A percentile compares a stretch with the other conserved stretches of the same genome.
Evolutionary conservation across 768 basidiomycete species (phyloP).

Genomic region (Plicaturopsis crispa): DNA sequence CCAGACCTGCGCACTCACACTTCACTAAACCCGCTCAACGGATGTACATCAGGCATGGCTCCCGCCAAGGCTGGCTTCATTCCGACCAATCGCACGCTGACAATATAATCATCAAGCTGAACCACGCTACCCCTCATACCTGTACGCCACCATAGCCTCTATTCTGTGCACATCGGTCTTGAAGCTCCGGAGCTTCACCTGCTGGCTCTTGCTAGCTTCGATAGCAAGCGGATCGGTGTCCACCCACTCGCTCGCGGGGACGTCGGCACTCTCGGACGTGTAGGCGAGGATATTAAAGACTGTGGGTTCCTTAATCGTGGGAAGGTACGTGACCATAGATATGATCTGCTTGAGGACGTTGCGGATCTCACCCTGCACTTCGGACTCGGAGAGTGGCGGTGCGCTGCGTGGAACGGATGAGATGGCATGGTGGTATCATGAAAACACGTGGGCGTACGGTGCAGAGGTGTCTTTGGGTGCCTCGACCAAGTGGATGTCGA

Average conservation of each 20-base stretch:
- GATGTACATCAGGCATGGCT: too few relatives aligned
- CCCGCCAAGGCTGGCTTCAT: too few relatives aligned
- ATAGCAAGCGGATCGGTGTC: slow-evolving; percentile 91
- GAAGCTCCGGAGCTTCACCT: slow-evolving; percentile 92
- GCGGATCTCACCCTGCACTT: slow-evolving; percentile 96
- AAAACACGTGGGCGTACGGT: slow-evolving; percentile 33
- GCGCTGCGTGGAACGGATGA: slow-evolving; percentile 23
- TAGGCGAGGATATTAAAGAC: slow-evolving; percentile 98
- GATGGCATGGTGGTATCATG: slow-evolving; percentile 1
- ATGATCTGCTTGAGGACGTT: slow-evolving; percentile 98
- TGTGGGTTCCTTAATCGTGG: slow-evolving; percentile 88
- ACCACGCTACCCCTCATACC: slow-evolving; percentile 66
- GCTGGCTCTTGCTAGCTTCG: slow-evolving; percentile 88
- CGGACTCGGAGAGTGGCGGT: slow-evolving; percentile 66
- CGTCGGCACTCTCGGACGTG: slow-evolving; percentile 84
- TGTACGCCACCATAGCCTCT: slow-evolving; percentile 96
- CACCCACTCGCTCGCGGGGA: slow-evolving; percentile 91
- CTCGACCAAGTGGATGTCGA: slow-evolving; percentile 85
- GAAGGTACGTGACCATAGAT: slow-evolving; percentile 92
- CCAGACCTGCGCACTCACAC: too few relatives aligned
- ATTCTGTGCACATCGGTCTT: slow-evolving; percentile 98
- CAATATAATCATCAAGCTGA: slow-evolving; percentile 11
- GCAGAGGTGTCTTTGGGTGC: slow-evolving; percentile 42
- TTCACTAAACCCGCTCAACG: too few relatives aligned
- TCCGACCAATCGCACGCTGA: too few relatives aligned